Evolutionary conservation across 176 grass and related monocot species (phyloP), one percentile per base, ranked within the genome.

Genomic region (Avena eriantha): DNA sequence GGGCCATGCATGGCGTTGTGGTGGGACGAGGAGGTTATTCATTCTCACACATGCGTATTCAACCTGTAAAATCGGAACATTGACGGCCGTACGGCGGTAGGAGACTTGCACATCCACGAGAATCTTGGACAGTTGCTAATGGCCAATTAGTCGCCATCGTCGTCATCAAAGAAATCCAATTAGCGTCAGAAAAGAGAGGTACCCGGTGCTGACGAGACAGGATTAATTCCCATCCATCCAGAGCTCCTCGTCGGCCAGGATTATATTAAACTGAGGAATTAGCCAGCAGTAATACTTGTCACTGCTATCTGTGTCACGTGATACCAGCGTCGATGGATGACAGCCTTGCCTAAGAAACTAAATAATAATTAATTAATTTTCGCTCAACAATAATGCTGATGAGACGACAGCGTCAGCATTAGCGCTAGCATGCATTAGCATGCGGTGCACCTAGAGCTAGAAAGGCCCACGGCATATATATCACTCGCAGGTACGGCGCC

Each of bases 81-180:
- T 24, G 23, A 12, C 60, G n/a, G 23, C 9, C 22, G 21, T n/a
- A 64, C 3, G 12, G 45, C 1, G 9, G 8, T 7, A 47, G 89
- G 29, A 29, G 29, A 29, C 29, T 29, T 29, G 29, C 1, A 29
- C 29, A 29, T 29, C 29, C 29, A 29, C 29, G 29, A 85, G 89
- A 91, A 91, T 91, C 82, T 91, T 70, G 49, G 60, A 45, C 70
- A 88, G 85, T 76, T 18, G 71, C 51, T 88, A 88, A 88, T 91
- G 82, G 85, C 69, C 85, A 87, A 87, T 87, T 91, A 87, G 85
- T 87, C 89, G 6, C 73, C 49, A 84, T 79, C 81, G 48, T 55
- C 81, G 80, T 69, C 77, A 88, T 77, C 68, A 84, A 81, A 33
- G 21, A 68, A 88, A 88, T 61, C 81, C 67, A 54, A 84, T 84